phyloP scores from a whole-genome alignment of 192 early-diverging fungal genomes.

The Rhizophagus clarus region DNA sequence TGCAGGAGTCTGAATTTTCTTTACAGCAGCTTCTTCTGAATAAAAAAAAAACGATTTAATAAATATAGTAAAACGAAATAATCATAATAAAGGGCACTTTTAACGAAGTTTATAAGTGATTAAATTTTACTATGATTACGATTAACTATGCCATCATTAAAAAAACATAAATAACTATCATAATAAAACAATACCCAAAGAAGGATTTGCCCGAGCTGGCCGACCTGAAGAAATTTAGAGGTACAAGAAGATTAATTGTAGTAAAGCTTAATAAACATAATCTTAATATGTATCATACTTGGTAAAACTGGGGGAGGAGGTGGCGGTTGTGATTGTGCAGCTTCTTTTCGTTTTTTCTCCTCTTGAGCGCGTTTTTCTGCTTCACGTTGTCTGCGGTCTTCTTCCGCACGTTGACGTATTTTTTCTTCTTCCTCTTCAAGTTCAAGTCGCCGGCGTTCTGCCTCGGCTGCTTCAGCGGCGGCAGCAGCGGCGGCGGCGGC shows the following conservation, averaged over 20 bases:
- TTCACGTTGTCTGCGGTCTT: conserved; percentile 35
- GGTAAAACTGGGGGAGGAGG: conserved; percentile 1
- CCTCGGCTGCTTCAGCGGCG: conserved; percentile 2
- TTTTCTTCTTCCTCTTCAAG: conserved; percentile 27
- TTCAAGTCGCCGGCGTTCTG: conserved; percentile 9
- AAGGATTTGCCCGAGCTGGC: conserved; percentile 1
- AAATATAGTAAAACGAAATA: not conserved
- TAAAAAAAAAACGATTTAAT: not conserved
- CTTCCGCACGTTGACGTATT: conserved; percentile 34
- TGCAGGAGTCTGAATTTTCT: conserved; percentile 32
- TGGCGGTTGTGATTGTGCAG: conserved; percentile 23
- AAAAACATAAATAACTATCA: too few relatives aligned
- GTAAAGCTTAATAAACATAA: not conserved
- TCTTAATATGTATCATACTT: not conserved
- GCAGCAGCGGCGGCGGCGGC: conserved; percentile 31
- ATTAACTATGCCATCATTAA: too few relatives aligned
- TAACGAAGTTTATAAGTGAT: not conserved
- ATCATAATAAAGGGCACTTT: too few relatives aligned
- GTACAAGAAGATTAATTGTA: not conserved
- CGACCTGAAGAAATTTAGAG: conserved; percentile 7
- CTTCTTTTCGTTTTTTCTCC: conserved; percentile 42
- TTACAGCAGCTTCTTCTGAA: conserved; percentile 11
- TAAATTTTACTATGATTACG: too few relatives aligned
- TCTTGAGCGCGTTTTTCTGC: conserved; percentile 31
- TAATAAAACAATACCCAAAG: not conserved